Conservation (phyloP, 1,284 basidiomycete genomes). For the Fomes fomentarius region DNA sequence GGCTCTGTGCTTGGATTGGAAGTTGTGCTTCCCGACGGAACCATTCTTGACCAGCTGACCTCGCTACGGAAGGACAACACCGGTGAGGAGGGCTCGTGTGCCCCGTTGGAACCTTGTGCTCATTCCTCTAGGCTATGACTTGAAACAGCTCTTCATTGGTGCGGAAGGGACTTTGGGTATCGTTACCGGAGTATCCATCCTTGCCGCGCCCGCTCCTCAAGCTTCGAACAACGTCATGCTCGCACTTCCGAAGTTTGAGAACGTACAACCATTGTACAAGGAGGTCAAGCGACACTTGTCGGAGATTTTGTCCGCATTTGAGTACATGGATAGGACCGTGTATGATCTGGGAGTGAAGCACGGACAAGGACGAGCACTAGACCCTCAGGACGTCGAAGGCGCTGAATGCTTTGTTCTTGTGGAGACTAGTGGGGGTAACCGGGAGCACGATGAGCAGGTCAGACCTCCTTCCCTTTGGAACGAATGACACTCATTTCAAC, state of each 20-base stretch:
- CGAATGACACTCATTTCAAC: background rate
- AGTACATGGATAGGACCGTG: slow-evolving; percentile 91
- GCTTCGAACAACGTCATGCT: slow-evolving; percentile 82
- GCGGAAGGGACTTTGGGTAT: slow-evolving; percentile 96
- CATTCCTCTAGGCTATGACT: slow-evolving; percentile 80
- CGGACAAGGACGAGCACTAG: slow-evolving; percentile 68
- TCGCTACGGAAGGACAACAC: slow-evolving; percentile 98
- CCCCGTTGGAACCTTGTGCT: background rate
- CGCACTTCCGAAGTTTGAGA: slow-evolving; percentile 74
- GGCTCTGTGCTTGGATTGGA: slow-evolving; percentile 97
- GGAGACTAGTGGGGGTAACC: slow-evolving; percentile 94
- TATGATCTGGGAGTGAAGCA: slow-evolving; percentile 87
- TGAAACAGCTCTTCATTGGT: slow-evolving; percentile 99
- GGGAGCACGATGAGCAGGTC: slow-evolving; percentile 96
- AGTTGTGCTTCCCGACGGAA: slow-evolving; percentile 96
- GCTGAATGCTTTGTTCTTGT: slow-evolving; percentile 90
- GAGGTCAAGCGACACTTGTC: slow-evolving; percentile 79
- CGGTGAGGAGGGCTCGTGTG: slow-evolving; percentile 47
- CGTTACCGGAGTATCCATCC: slow-evolving; percentile 94
- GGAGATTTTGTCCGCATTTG: slow-evolving; percentile 97
- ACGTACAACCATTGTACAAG: slow-evolving; percentile 72
- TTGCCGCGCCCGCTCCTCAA: slow-evolving; percentile 89
- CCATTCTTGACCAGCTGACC: slow-evolving; percentile 85
- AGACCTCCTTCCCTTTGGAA: slow-evolving; percentile 9
- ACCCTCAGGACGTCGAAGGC: slow-evolving; percentile 70